A percentile compares a stretch with the other conserved stretches of the same genome.
Evolutionary conservation across 192 early-diverging fungal species (phyloP).

Genomic region (Spizellomyces punctatus): DNA sequence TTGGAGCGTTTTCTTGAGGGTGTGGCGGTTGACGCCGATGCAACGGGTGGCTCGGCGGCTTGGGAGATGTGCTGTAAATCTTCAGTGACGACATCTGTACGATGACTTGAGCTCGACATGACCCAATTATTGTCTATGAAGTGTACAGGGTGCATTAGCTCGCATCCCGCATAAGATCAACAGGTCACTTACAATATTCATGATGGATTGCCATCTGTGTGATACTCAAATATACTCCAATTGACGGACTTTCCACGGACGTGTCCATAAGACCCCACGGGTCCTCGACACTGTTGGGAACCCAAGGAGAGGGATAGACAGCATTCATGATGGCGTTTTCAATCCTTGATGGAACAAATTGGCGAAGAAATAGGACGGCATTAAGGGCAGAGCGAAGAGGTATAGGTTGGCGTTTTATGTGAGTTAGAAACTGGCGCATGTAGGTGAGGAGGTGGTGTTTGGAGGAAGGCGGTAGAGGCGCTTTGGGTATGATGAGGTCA

Average conservation of each 20-base stretch:
- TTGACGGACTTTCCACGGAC: conserved; percentile 43
- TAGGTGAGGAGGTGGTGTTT: conserved; percentile 3
- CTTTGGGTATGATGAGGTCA: background rate
- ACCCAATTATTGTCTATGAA: conserved; percentile 42
- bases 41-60: no score
- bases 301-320: conserved; percentile 46
- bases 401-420: conserved; percentile 41
- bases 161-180: background rate
- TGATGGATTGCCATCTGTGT: conserved; percentile 40
- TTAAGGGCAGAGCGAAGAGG: conserved; percentile 39
- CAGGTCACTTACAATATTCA: conserved; percentile 29
- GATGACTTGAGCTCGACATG: conserved; percentile 29
- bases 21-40: no score
- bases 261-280: conserved; percentile 36
- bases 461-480: conserved; percentile 2
- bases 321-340: conserved; percentile 44
- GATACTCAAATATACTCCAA: conserved; percentile 43
- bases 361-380: conserved; percentile 27
- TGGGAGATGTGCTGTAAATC: background rate
- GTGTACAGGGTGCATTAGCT: no score
- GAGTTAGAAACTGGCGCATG: conserved; percentile 24
- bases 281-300: conserved; percentile 47
- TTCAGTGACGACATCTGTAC: conserved; percentile 35
- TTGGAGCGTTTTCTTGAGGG: no score
- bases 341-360: conserved; percentile 41